phyloP scores from a whole-genome alignment of 306 rosid species.

The Dalbergia cultrata region DNA sequence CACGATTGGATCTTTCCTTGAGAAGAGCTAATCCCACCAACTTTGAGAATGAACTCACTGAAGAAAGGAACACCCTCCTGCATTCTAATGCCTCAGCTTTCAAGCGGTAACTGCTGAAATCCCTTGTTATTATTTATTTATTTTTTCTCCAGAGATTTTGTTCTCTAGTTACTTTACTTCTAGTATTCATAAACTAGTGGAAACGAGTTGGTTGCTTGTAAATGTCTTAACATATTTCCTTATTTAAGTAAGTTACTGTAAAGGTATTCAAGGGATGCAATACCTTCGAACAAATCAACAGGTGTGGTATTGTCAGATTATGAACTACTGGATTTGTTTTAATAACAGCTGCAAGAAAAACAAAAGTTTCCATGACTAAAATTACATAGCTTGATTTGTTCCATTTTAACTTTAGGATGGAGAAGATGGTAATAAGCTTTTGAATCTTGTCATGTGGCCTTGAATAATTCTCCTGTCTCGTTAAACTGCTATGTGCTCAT shows the following conservation, averaged over 20 bases:
- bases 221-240: slow-evolving; percentile 29
- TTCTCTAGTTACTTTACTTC: neutral
- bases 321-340: neutral
- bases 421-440: slow-evolving; percentile 2
- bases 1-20: slow-evolving; percentile 87
- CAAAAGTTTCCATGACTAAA: neutral
- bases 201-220: slow-evolving; percentile 26
- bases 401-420: slow-evolving; percentile 20
- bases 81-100: slow-evolving; percentile 91
- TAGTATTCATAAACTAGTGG: slow-evolving; percentile 1
- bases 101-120: slow-evolving; percentile 63
- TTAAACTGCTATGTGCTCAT: slow-evolving; percentile 30
- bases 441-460: slow-evolving; percentile 30
- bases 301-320: neutral
- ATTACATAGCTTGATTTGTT: neutral
- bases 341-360: neutral
- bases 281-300: neutral
- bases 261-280: slow-evolving; percentile 2
- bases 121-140: slow-evolving; percentile 14
- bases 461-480: neutral
- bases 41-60: slow-evolving; percentile 60
- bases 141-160: neutral
- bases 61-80: slow-evolving; percentile 70
- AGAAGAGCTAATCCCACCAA: slow-evolving; percentile 69
- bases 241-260: neutral